Percentiles rank a stretch among this genome's conserved stretches.
Evolutionary conservation across 169 alveolate species (phyloP).

Genomic region (Eimeria sp.): DNA sequence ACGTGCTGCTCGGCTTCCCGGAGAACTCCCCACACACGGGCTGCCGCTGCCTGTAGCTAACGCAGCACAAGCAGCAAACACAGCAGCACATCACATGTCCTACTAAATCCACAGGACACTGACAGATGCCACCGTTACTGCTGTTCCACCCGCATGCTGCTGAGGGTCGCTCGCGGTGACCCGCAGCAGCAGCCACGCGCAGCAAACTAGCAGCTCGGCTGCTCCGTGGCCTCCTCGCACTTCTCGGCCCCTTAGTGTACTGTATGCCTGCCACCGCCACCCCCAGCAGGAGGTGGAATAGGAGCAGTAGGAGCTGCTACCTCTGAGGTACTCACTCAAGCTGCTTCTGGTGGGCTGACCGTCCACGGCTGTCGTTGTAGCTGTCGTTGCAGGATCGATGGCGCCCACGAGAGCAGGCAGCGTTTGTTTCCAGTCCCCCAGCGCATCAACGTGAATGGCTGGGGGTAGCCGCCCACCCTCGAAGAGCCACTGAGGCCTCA

Average conservation of each 20-base stretch:
- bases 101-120: not conserved
- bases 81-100: not conserved
- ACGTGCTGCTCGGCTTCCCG: not conserved
- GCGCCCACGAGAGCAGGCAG: slow-evolving; percentile 78
- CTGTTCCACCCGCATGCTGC: slow-evolving; percentile 21
- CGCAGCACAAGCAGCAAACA: not conserved
- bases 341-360: not conserved
- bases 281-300: not conserved
- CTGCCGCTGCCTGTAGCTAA: not conserved
- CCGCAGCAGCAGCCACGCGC: too few species aligned
- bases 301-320: not conserved
- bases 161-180: not conserved
- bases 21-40: not conserved
- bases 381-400: slow-evolving; percentile 38
- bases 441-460: slow-evolving; percentile 74
- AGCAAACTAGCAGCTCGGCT: too few species aligned
- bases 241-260: not conserved
- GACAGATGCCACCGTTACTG: not conserved
- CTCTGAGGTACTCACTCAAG: not conserved
- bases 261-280: not conserved
- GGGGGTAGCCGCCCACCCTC: slow-evolving; percentile 80
- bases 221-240: not conserved
- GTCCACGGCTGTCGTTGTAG: not conserved
- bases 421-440: slow-evolving; percentile 80
- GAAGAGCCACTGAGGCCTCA: slow-evolving; percentile 77